Conservation (phyloP, 1,284 basidiomycete species). For the Melampsora americana region DNA sequence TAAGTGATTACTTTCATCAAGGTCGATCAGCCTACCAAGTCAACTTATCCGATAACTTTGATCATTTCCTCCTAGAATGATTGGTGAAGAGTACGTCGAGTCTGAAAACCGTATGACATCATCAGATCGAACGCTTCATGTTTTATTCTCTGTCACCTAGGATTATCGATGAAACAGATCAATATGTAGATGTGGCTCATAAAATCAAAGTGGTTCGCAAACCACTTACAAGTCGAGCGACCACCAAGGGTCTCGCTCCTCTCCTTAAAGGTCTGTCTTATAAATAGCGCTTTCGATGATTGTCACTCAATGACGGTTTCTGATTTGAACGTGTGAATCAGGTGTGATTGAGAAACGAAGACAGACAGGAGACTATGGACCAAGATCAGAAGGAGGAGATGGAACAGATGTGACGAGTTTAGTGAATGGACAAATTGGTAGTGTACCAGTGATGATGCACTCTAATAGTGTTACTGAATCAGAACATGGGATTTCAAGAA, state of each 20-base stretch:
- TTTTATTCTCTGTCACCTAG: constrained; percentile 1
- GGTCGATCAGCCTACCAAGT: constrained; percentile 12
- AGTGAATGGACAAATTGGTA: too few species aligned
- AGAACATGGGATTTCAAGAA: constrained; percentile 13
- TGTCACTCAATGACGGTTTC: neutral
- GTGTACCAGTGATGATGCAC: neutral
- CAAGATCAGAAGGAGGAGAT: constrained; percentile 33
- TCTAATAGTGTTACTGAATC: neutral
- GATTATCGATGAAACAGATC: constrained; percentile 84
- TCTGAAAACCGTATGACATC: too few species aligned
- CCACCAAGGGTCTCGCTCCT: constrained; percentile 35
- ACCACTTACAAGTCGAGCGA: constrained; percentile 8
- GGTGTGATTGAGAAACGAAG: constrained; percentile 44
- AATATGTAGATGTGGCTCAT: constrained; percentile 64
- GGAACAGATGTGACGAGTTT: neutral
- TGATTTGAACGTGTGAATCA: neutral
- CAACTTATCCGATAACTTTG: neutral
- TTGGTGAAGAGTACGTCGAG: constrained; percentile 64
- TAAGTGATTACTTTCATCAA: constrained; percentile 49
- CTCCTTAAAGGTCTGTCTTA: constrained; percentile 37
- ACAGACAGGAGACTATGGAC: constrained; percentile 6
- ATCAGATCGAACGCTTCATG: too few species aligned
- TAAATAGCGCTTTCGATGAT: neutral
- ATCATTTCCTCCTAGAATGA: constrained; percentile 58
- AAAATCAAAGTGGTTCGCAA: constrained; percentile 44